Conservation (phyloP, 768 basidiomycete genomes). For the Lactarius evosmus region DNA sequence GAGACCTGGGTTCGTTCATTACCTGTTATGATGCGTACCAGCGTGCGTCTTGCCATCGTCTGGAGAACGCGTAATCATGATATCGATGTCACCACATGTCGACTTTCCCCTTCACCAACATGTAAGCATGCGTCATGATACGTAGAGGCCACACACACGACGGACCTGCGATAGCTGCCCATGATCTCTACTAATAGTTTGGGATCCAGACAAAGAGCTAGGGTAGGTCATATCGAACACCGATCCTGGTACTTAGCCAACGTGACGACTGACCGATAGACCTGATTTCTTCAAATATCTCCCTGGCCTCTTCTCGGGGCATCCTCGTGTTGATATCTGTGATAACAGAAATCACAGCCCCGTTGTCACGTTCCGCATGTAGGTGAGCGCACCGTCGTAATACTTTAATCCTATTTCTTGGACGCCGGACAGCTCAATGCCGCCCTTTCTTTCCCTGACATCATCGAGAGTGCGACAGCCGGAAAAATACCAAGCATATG, state of each 20-base stretch:
- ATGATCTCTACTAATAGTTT: conserved; percentile 78
- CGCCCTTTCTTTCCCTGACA: conserved; percentile 54
- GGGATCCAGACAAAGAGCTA: conserved; percentile 69
- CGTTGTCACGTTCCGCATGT: background rate
- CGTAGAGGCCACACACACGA: conserved; percentile 10
- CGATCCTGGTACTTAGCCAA: background rate
- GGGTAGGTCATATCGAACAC: conserved; percentile 6
- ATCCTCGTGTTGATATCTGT: conserved; percentile 80
- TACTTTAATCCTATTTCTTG: conserved; percentile 67
- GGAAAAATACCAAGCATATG: conserved; percentile 67
- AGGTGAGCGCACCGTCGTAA: conserved; percentile 56
- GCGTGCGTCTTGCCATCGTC: conserved; percentile 71
- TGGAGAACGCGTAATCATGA: conserved; percentile 74
- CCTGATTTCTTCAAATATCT: conserved; percentile 70
- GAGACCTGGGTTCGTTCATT: background rate
- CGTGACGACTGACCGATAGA: conserved; percentile 51
- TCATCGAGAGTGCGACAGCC: conserved; percentile 83
- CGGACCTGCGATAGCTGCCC: conserved; percentile 82
- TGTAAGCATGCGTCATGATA: conserved; percentile 1
- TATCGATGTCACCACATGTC: conserved; percentile 89
- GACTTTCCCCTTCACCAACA: conserved; percentile 60
- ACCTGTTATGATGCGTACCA: conserved; percentile 41
- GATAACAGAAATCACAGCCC: conserved; percentile 5
- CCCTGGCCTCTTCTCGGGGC: conserved; percentile 74
- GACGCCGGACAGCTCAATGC: conserved; percentile 53